phyloP scores from a whole-genome alignment of 495 filamentous ascomycete species.

The Aspergillus taichungensis region DNA sequence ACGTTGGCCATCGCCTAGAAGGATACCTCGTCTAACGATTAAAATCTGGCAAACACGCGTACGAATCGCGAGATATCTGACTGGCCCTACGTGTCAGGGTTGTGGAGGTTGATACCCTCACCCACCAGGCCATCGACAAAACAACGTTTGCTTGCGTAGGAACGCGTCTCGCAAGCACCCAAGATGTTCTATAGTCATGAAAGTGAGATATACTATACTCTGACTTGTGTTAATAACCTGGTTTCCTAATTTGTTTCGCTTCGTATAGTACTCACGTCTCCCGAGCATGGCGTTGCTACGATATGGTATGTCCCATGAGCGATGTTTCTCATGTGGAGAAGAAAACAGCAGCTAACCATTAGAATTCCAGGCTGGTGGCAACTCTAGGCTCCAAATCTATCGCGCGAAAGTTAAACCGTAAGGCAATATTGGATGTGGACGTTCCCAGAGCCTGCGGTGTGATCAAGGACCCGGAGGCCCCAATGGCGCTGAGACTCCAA shows the following conservation, averaged over 20 bases:
- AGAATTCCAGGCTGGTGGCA: slow-evolving; percentile 66
- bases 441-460: slow-evolving; percentile 78
- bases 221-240: background rate
- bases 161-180: background rate
- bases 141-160: background rate
- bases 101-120: background rate
- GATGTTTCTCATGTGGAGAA: background rate
- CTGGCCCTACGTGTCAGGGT: too few species aligned
- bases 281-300: slow-evolving; percentile 85
- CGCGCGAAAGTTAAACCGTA: slow-evolving; percentile 70
- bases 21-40: too few species aligned
- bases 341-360: background rate
- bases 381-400: slow-evolving; percentile 71
- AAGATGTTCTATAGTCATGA: slow-evolving; percentile 91
- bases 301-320: slow-evolving; percentile 56
- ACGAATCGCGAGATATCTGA: too few species aligned
- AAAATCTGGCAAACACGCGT: too few species aligned
- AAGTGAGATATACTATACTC: slow-evolving; percentile 43
- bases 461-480: slow-evolving; percentile 74
- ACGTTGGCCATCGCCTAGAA: too few species aligned
- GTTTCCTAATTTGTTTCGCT: slow-evolving; percentile 17
- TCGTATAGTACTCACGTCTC: slow-evolving; percentile 68
- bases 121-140: background rate
- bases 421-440: slow-evolving; percentile 81
- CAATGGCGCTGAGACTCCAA: slow-evolving; percentile 87